Conservation (phyloP, 495 filamentous ascomycete species). For the Cercophora newfieldiana region DNA sequence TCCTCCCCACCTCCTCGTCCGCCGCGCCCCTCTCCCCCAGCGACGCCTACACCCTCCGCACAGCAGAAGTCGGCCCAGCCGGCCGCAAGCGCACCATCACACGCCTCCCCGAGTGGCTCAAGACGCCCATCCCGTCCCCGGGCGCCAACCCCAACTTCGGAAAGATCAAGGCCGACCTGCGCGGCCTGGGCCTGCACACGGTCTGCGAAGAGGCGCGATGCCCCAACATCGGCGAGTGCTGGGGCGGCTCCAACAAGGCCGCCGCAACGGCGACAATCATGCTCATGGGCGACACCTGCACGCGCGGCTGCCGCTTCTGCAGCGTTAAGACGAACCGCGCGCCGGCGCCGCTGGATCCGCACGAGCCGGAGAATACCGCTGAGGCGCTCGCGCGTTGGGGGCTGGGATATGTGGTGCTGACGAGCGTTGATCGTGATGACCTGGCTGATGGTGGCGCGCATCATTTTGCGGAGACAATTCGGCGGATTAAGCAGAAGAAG, state of each 20-base stretch:
- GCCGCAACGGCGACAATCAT: conserved; percentile 97
- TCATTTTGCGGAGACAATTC: conserved; percentile 94
- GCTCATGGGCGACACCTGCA: conserved; percentile 99
- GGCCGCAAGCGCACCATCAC: conserved; percentile 86
- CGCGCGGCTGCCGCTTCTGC: conserved; percentile 95
- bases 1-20: conserved; percentile 54
- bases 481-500: conserved; percentile 87
- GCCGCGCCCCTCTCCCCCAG: conserved; percentile 47
- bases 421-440: conserved; percentile 91
- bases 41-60: conserved; percentile 66
- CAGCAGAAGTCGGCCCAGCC: conserved; percentile 78
- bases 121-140: conserved; percentile 84
- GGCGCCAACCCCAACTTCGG: conserved; percentile 74
- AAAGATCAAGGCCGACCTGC: conserved; percentile 88
- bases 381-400: conserved; percentile 93
- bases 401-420: conserved; percentile 92
- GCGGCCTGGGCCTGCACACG: conserved; percentile 87
- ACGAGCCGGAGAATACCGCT: conserved; percentile 95
- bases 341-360: conserved; percentile 84
- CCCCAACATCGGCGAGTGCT: conserved; percentile 97
- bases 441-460: conserved; percentile 81
- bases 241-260: conserved; percentile 85
- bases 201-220: conserved; percentile 98
- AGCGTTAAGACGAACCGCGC: conserved; percentile 82
- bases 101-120: conserved; percentile 89